phyloP scores from a whole-genome alignment of 2,329 filamentous ascomycete species.

The Phoma sp. region DNA sequence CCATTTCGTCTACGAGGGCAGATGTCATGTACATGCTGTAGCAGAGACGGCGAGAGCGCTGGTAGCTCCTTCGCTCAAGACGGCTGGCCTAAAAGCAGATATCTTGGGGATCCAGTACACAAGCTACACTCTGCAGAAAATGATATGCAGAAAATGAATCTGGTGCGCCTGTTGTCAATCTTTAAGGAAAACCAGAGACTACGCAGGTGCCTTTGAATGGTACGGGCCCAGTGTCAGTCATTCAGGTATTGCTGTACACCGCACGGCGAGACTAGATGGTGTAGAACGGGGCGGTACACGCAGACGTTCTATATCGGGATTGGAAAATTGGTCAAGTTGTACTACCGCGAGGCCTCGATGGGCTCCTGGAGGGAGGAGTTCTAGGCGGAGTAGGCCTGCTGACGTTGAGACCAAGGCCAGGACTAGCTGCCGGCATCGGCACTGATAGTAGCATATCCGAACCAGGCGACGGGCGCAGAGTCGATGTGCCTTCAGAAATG shows the following conservation, averaged over 20 bases:
- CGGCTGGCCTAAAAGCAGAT: constrained; percentile 52
- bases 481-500: not conserved
- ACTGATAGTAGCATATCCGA: constrained; percentile 10
- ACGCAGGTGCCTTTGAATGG: constrained; percentile 28
- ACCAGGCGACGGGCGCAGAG: not conserved
- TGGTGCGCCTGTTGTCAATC: constrained; percentile 52
- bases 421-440: constrained; percentile 13
- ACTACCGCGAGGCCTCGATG: not conserved
- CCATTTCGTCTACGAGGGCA: constrained; percentile 56
- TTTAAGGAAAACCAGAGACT: constrained; percentile 48
- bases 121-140: constrained; percentile 54
- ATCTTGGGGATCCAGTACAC: constrained; percentile 49
- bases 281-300: not conserved
- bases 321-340: not conserved
- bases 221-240: constrained; percentile 53
- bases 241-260: constrained; percentile 54
- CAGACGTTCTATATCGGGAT: not conserved
- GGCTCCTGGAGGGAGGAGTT: constrained; percentile 15
- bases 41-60: constrained; percentile 58
- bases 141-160: constrained; percentile 48
- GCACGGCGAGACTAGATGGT: constrained; percentile 52
- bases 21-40: constrained; percentile 59
- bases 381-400: constrained; percentile 11
- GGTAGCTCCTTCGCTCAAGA: constrained; percentile 54
- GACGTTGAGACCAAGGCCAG: constrained; percentile 6